Evolutionary conservation across 306 rosid species (phyloP), one percentile per base, ranked within the genome.

Genomic region (Gastrolobium bilobum): DNA sequence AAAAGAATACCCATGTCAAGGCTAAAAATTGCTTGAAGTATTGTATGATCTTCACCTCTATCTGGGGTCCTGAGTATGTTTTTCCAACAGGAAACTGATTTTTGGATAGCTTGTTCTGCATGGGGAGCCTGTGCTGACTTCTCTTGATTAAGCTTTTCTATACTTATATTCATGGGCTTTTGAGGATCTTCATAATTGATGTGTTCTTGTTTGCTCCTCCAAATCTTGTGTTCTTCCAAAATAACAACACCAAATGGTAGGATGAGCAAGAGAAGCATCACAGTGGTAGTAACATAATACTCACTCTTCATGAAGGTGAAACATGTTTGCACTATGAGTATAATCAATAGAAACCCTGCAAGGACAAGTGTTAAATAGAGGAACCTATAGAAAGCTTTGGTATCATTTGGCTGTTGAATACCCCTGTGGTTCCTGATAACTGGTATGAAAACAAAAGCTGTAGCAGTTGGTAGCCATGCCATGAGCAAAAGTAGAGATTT

Each of bases 381-480:
- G 56, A 91, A 91, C 13, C 73, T 89, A 44, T 86, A 90, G 29
- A 93, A 90, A 42, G 84, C 90, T 15, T 61, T 82, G 14, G 86
- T 67, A 62, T 90, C 97, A 38, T 84, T 81, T 33, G 66, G 30
- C 30, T 80, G 59, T 33, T 83, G 47, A 58, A 59, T 6, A 7
- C 88, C 77, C 57, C 44, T 43, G 54, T 85, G 83, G 39, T 84
- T 52, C 76, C 67, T 79, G 10, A 91, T 80, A 10, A 89, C 73
- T 0, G 88, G 87, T 0, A 89, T 40, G 26, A 91, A 87, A 54
- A 61, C 33, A 5, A 91, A 74, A 37, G 92, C 76, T 2, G 82
- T 48, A 4, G 81, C 94, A 2, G 88, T 81, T 4, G 98, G 98
- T 8, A 93, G 73, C 96, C 96, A 93, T 0, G 92, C 92, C 77